Conservation (phyloP, 1,284 basidiomycete species). For the Puccinia coronata region DNA sequence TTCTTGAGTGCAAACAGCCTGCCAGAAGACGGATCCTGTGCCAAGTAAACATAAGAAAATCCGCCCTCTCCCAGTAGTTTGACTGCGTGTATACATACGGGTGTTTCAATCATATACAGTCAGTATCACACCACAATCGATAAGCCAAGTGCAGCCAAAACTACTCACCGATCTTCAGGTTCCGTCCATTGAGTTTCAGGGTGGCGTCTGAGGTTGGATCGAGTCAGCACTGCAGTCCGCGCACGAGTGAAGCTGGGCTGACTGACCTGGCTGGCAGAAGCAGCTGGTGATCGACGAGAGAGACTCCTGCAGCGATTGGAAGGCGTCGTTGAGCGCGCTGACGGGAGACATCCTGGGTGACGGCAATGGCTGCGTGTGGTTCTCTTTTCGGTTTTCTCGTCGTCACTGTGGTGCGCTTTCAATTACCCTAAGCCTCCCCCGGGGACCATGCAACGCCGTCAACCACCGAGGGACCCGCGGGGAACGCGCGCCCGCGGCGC, state of each 20-base stretch:
- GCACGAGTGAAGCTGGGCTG: not conserved
- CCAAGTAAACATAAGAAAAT: constrained; percentile 56
- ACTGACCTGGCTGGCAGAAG: constrained; percentile 46
- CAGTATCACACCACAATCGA: not conserved
- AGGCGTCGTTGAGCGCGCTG: constrained; percentile 1
- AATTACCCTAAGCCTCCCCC: not conserved
- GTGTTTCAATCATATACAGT: not conserved
- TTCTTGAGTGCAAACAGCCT: constrained; percentile 58
- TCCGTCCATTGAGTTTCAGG: constrained; percentile 40
- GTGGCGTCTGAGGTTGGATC: constrained; percentile 17
- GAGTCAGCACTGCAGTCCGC: not conserved
- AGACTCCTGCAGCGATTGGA: constrained; percentile 41
- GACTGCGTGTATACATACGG: too few species aligned
- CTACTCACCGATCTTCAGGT: constrained; percentile 31
- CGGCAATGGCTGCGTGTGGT: not conserved
- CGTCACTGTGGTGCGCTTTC: not conserved
- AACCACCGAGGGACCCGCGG: too few species aligned
- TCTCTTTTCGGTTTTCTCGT: not conserved
- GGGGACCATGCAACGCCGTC: not conserved
- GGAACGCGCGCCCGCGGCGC: too few species aligned
- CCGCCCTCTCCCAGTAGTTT: constrained; percentile 55
- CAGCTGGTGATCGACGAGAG: constrained; percentile 38
- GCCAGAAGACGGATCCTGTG: constrained; percentile 56
- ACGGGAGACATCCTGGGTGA: not conserved
- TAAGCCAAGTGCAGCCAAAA: not conserved